Conservation (phyloP, 371 early-diverging fungal genomes). For the Haplosporangium sp. region DNA sequence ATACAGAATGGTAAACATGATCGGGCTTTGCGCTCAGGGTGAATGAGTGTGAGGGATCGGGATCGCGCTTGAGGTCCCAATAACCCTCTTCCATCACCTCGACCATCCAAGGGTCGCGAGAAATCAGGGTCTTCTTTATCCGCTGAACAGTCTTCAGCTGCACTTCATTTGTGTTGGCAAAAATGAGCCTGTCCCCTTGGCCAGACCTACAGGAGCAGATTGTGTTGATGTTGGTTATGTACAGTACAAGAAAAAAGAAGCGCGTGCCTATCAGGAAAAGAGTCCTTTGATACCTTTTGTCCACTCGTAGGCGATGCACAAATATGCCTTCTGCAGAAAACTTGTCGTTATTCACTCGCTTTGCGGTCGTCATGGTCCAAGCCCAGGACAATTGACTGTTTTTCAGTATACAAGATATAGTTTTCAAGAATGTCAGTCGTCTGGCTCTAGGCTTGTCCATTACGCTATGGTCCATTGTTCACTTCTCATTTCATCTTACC, state of each 20-base stretch:
- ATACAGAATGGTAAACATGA: slow-evolving; percentile 24
- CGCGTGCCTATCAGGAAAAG: not conserved
- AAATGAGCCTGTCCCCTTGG: slow-evolving; percentile 13
- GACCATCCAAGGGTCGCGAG: slow-evolving; percentile 25
- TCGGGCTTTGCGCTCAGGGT: slow-evolving; percentile 18
- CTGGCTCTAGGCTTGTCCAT: not conserved
- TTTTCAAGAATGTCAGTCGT: not conserved
- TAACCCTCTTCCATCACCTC: slow-evolving; percentile 29
- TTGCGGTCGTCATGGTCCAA: slow-evolving; percentile 34
- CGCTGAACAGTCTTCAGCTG: slow-evolving; percentile 26
- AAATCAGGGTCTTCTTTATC: slow-evolving; percentile 15
- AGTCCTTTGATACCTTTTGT: slow-evolving; percentile 4
- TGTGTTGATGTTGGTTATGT: not conserved
- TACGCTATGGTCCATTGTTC: no score
- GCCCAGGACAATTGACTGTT: slow-evolving; percentile 39
- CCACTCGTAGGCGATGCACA: slow-evolving; percentile 18
- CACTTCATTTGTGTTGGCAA: slow-evolving; percentile 23
- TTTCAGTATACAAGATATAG: not conserved
- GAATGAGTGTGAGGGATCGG: slow-evolving; percentile 15
- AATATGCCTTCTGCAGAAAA: slow-evolving; percentile 34
- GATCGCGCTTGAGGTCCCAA: slow-evolving; percentile 16
- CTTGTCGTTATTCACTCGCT: slow-evolving; percentile 27
- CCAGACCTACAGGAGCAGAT: slow-evolving; percentile 6
- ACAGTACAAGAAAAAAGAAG: not conserved
- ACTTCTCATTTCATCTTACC: slow-evolving; percentile 23